Percentiles rank a stretch among this genome's conserved stretches.
phyloP scores from a whole-genome alignment of 2,329 filamentous ascomycete genomes.

The Colletotrichum lupini region DNA sequence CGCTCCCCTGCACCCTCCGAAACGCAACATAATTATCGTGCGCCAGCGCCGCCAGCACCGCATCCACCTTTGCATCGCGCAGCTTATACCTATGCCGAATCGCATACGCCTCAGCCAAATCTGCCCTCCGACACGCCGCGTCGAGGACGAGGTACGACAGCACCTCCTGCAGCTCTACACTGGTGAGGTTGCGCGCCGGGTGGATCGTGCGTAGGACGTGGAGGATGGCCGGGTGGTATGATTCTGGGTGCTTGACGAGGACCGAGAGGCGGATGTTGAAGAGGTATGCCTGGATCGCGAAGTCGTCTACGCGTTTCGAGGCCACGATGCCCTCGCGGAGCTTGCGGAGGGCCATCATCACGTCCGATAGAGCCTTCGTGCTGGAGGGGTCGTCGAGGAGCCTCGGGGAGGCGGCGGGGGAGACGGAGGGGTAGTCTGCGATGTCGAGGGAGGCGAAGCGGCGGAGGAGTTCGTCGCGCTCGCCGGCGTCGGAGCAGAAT shows the following conservation, averaged over 20 bases:
- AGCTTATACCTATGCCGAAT: conserved; percentile 71
- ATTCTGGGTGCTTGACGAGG: conserved; percentile 83
- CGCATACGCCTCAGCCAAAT: conserved; percentile 79
- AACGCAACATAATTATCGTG: conserved; percentile 88
- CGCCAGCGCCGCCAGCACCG: conserved; percentile 75
- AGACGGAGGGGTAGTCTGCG: conserved; percentile 37
- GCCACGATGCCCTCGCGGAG: conserved; percentile 90
- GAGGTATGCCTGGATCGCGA: conserved; percentile 89
- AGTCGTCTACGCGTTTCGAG: conserved; percentile 78
- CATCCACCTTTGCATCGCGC: conserved; percentile 75
- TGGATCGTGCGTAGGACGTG: conserved; percentile 82
- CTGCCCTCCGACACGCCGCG: conserved; percentile 83
- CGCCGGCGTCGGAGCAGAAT: conserved; percentile 81
- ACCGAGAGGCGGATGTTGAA: conserved; percentile 91
- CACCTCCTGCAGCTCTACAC: conserved; percentile 81
- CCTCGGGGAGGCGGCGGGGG: conserved; percentile 29
- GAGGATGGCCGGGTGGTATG: conserved; percentile 88
- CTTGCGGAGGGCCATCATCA: conserved; percentile 89
- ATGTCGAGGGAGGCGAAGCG: conserved; percentile 76
- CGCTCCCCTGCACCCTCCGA: conserved; percentile 74
- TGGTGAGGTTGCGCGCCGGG: conserved; percentile 72
- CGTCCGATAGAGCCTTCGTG: conserved; percentile 74
- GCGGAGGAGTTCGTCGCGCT: conserved; percentile 77
- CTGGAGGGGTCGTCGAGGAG: conserved; percentile 46
- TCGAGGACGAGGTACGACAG: conserved; percentile 86